These are phyloP conservation scores for Yueomyces sinensis DNA, from an alignment of 805 yeast species.

Conservation along the genomic window DNA sequence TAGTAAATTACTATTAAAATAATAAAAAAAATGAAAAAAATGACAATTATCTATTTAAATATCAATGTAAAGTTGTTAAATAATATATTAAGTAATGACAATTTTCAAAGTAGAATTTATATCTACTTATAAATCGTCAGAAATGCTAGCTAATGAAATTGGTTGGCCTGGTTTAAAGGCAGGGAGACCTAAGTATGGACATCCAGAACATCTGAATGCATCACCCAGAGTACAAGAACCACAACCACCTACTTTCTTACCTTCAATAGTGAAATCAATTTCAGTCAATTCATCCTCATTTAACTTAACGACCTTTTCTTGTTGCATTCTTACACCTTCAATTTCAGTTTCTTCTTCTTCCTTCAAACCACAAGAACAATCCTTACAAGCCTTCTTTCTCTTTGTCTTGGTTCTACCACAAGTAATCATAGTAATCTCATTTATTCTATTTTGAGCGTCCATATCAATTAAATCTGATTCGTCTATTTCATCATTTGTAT, in stretches of 20 bases:
- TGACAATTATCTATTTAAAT: no score
- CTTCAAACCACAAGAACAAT: slow-evolving; percentile 93
- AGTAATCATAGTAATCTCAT: slow-evolving; percentile 20
- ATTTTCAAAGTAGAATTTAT: no score
- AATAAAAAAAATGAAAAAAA: no score
- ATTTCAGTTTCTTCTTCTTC: slow-evolving; percentile 65
- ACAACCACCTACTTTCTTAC: slow-evolving; percentile 88
- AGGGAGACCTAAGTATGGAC: slow-evolving; percentile 94
- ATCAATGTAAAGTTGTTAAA: no score
- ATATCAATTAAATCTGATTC: slow-evolving; percentile 43
- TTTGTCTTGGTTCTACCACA: slow-evolving; percentile 21
- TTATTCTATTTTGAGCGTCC: not conserved
- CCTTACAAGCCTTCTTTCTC: slow-evolving; percentile 84
- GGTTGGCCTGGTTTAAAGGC: slow-evolving; percentile 97
- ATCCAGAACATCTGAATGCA: slow-evolving; percentile 96
- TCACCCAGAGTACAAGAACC: slow-evolving; percentile 96
- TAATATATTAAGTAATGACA: no score
- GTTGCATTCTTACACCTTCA: slow-evolving; percentile 15
- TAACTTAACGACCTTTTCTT: slow-evolving; percentile 30
- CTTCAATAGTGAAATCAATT: slow-evolving; percentile 90
- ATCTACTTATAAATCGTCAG: slow-evolving; percentile 49
- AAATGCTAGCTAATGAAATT: slow-evolving; percentile 59
- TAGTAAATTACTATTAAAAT: no score
- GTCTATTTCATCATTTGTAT: slow-evolving; percentile 37
- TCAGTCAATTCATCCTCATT: slow-evolving; percentile 63